Percentiles rank a stretch among this genome's conserved stretches.
Conservation (phyloP, 352 stramenopile species). For the Pythium pectinolyticum region DNA sequence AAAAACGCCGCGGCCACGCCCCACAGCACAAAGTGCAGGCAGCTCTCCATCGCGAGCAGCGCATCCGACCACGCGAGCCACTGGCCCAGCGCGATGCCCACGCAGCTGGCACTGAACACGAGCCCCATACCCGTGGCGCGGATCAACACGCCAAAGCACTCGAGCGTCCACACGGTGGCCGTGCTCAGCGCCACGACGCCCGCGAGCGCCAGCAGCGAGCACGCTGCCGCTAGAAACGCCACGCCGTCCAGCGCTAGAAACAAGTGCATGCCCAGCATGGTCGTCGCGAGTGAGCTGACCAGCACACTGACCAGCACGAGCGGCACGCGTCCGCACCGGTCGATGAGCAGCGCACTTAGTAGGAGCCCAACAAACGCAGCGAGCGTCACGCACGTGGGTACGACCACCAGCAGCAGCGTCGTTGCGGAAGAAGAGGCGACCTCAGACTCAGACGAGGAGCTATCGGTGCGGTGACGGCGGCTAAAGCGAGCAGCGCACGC, state of each 20-base stretch:
- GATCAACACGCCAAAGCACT: slow-evolving; percentile 28
- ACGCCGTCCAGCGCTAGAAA: slow-evolving; percentile 5
- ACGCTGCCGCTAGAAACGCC: slow-evolving; percentile 1
- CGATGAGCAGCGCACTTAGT: slow-evolving; percentile 11
- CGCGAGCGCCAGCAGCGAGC: slow-evolving; percentile 14
- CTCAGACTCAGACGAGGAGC: too few relatives aligned
- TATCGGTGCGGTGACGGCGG: too few relatives aligned
- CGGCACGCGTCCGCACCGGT: slow-evolving; percentile 20
- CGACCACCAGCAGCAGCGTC: slow-evolving; percentile 5
- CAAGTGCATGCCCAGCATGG: slow-evolving; percentile 20
- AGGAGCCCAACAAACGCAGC: slow-evolving; percentile 12
- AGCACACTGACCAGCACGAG: slow-evolving; percentile 16
- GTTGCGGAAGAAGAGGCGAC: too few relatives aligned
- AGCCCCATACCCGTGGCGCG: slow-evolving; percentile 29
- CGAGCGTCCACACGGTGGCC: slow-evolving; percentile 22
- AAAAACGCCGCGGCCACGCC: slow-evolving; percentile 9
- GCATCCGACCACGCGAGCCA: slow-evolving; percentile 18
- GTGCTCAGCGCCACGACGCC: slow-evolving; percentile 6
- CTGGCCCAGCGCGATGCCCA: slow-evolving; percentile 15
- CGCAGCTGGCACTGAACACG: slow-evolving; percentile 14
- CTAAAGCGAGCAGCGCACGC: slow-evolving; percentile 13
- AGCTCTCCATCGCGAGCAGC: not conserved
- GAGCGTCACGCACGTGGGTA: slow-evolving; percentile 2
- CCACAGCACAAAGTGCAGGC: slow-evolving; percentile 17
- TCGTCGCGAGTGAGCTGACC: slow-evolving; percentile 16